phyloP scores from a whole-genome alignment of 2,329 filamentous ascomycete species.

The Fusarium heterosporum region DNA sequence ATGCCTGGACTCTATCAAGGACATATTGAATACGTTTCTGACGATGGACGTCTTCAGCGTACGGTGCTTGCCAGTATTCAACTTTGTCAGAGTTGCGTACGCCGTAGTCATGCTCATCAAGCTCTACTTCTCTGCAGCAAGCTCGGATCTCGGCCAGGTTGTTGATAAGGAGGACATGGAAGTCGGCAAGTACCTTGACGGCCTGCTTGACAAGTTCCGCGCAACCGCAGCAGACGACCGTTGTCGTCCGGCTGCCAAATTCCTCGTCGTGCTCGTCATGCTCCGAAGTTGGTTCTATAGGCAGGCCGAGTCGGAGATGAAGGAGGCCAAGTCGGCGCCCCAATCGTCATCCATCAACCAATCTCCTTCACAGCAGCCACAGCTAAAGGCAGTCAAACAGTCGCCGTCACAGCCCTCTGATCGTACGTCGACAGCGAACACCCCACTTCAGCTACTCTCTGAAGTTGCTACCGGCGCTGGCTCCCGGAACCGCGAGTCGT shows the following conservation, averaged over 20 bases:
- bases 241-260: slow-evolving; percentile 75
- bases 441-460: slow-evolving; percentile 67
- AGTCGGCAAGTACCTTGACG: slow-evolving; percentile 73
- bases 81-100: slow-evolving; percentile 78
- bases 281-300: slow-evolving; percentile 76
- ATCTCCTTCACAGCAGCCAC: slow-evolving; percentile 32
- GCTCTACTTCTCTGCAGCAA: slow-evolving; percentile 74
- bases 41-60: slow-evolving; percentile 68
- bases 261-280: slow-evolving; percentile 77
- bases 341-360: slow-evolving; percentile 21
- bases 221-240: slow-evolving; percentile 71
- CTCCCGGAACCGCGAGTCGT: slow-evolving; percentile 26
- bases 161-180: slow-evolving; percentile 76
- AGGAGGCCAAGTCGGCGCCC: slow-evolving; percentile 21
- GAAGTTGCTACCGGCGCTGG: slow-evolving; percentile 63
- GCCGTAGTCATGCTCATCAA: slow-evolving; percentile 79
- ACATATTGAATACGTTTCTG: slow-evolving; percentile 73
- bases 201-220: slow-evolving; percentile 75
- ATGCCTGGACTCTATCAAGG: slow-evolving; percentile 75
- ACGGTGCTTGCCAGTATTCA: slow-evolving; percentile 75
- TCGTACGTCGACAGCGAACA: slow-evolving; percentile 56
- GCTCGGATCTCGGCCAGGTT: slow-evolving; percentile 75
- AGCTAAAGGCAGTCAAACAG: slow-evolving; percentile 15
- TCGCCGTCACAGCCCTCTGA: slow-evolving; percentile 33
- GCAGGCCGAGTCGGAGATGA: slow-evolving; percentile 53